Evolutionary conservation across 352 stramenopile genomes (phyloP).

Genomic region (Phytophthora chlamydospora): DNA sequence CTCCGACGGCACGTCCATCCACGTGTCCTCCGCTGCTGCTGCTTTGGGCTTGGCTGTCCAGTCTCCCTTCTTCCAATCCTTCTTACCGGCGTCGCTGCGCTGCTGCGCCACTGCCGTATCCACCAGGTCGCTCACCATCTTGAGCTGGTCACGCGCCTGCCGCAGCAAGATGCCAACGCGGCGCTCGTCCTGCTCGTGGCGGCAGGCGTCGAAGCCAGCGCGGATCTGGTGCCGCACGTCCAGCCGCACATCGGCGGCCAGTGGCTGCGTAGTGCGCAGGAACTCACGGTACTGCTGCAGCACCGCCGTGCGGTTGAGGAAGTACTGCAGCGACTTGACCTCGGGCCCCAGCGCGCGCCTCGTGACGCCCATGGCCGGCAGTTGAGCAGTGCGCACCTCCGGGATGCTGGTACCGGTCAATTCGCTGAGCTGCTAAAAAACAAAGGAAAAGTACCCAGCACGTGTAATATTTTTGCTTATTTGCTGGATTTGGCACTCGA

Average conservation of each 20-base stretch:
- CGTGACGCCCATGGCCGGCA: slow-evolving; percentile 23
- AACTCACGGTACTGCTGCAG: slow-evolving; percentile 73
- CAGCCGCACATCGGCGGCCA: slow-evolving; percentile 45
- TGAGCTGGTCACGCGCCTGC: slow-evolving; percentile 66
- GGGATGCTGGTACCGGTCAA: background rate
- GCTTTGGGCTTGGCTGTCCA: slow-evolving; percentile 12
- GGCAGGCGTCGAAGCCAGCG: slow-evolving; percentile 57
- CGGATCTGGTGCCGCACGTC: slow-evolving; percentile 74
- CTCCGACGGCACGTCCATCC: slow-evolving; percentile 35
- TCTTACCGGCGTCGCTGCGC: slow-evolving; percentile 19
- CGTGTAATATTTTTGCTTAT: too few species aligned
- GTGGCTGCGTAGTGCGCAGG: slow-evolving; percentile 58
- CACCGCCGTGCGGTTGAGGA: slow-evolving; percentile 68
- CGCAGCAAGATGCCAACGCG: slow-evolving; percentile 51
- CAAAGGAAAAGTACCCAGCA: too few species aligned
- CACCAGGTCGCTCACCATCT: slow-evolving; percentile 74
- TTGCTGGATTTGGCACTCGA: too few species aligned
- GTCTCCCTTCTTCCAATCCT: slow-evolving; percentile 35
- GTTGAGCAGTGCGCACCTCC: slow-evolving; percentile 10
- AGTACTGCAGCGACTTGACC: slow-evolving; percentile 80
- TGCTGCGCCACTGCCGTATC: slow-evolving; percentile 65
- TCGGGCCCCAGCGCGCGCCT: slow-evolving; percentile 32
- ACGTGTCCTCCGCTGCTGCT: slow-evolving; percentile 34
- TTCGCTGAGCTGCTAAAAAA: slow-evolving; percentile 9
- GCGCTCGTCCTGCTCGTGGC: slow-evolving; percentile 59